A percentile compares a stretch with the other conserved stretches of the same genome.
These are phyloP conservation scores for Helicocarpus griseus DNA, from an alignment of 2,329 filamentous ascomycete species.

Conservation along the genomic window DNA sequence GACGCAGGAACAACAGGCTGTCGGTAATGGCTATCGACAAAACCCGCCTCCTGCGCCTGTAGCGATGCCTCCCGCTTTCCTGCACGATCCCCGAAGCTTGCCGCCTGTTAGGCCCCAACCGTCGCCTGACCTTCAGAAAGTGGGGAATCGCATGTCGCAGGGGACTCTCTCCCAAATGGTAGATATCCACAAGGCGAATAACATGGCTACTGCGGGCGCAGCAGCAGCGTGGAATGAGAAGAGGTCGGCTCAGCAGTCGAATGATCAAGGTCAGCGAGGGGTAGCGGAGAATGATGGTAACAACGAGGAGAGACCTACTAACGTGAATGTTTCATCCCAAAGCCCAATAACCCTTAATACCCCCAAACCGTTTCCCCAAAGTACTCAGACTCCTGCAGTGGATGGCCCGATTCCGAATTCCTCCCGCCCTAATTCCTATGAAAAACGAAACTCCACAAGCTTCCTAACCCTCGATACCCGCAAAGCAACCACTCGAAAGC, in stretches of 20 bases:
- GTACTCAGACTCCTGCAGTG: not conserved
- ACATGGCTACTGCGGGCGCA: slow-evolving; percentile 28
- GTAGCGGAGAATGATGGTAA: slow-evolving; percentile 27
- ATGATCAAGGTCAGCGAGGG: slow-evolving; percentile 30
- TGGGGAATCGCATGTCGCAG: slow-evolving; percentile 73
- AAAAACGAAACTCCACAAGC: not conserved
- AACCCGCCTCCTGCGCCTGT: slow-evolving; percentile 67
- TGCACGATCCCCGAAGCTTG: slow-evolving; percentile 61
- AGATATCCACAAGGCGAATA: slow-evolving; percentile 51
- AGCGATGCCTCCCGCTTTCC: slow-evolving; percentile 65
- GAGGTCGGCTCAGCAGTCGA: slow-evolving; percentile 17
- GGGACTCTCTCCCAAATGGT: slow-evolving; percentile 73
- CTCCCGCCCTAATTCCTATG: slow-evolving; percentile 8
- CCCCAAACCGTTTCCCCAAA: not conserved
- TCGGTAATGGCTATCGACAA: slow-evolving; percentile 28
- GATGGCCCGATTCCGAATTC: not conserved
- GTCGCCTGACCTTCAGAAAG: slow-evolving; percentile 66
- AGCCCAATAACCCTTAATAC: slow-evolving; percentile 5
- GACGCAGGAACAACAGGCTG: slow-evolving; percentile 18
- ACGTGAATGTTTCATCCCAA: slow-evolving; percentile 17
- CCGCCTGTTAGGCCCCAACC: slow-evolving; percentile 62
- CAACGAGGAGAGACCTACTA: slow-evolving; percentile 22
- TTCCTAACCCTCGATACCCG: slow-evolving; percentile 2
- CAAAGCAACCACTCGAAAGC: slow-evolving; percentile 34
- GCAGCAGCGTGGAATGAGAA: slow-evolving; percentile 31